A percentile compares a stretch with the other conserved stretches of the same genome.
phyloP scores from a whole-genome alignment of 306 rosid genomes.

The Myrica gale region DNA sequence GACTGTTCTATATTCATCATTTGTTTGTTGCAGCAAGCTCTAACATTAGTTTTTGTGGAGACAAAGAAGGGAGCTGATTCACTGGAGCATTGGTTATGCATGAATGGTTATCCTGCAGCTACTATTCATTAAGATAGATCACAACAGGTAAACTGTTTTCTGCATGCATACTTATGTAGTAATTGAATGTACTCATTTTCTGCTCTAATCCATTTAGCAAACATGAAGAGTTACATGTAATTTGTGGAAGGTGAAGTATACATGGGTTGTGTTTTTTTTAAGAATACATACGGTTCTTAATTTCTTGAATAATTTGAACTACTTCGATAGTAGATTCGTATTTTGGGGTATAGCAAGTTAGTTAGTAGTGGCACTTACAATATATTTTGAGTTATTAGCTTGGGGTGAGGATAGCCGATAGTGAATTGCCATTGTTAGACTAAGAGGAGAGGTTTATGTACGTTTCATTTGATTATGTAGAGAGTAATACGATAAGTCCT shows the following conservation, averaged over 20 bases:
- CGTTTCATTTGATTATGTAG: too few species aligned
- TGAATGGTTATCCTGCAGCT: conserved; percentile 91
- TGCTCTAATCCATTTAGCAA: neutral
- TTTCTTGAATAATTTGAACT: neutral
- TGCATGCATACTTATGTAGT: neutral
- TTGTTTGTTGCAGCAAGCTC: conserved; percentile 68
- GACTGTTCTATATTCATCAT: neutral
- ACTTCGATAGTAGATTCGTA: neutral
- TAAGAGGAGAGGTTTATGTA: too few species aligned
- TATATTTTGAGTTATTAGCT: neutral
- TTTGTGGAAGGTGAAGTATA: neutral
- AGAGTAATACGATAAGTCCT: too few species aligned
- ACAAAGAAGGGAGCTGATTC: conserved; percentile 99
- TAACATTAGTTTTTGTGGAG: conserved; percentile 97
- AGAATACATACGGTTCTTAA: too few species aligned
- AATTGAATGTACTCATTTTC: neutral
- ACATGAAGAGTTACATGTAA: neutral
- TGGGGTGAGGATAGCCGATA: neutral
- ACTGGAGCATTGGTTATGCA: conserved; percentile 79
- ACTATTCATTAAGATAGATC: conserved; percentile 94
- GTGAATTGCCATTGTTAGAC: too few species aligned
- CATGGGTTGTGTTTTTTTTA: too few species aligned
- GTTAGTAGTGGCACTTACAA: neutral
- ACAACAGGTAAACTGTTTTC: conserved; percentile 70
- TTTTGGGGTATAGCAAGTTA: neutral